Conservation (phyloP, 768 basidiomycete species). For the Boletus bicolor region DNA sequence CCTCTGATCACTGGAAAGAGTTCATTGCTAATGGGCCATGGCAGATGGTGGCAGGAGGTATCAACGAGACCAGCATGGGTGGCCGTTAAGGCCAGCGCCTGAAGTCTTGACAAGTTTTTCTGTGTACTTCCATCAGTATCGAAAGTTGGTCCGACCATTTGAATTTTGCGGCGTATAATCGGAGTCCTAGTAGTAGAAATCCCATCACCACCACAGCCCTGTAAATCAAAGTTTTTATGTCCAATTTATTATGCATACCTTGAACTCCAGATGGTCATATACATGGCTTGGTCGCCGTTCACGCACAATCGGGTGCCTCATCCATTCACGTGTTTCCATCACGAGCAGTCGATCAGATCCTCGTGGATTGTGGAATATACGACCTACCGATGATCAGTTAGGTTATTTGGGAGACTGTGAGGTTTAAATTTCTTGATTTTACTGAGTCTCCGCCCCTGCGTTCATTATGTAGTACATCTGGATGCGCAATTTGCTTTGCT, state of each 20-base stretch:
- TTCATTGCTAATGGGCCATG: neutral
- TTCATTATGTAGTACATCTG: neutral
- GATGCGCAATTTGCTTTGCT: neutral
- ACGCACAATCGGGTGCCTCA: neutral
- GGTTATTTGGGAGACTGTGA: too few species aligned
- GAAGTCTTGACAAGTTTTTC: neutral
- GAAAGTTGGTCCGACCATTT: neutral
- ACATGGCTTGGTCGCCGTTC: neutral
- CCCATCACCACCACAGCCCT: neutral
- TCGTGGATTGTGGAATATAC: neutral
- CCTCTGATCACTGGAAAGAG: too few species aligned
- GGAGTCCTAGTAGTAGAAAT: neutral
- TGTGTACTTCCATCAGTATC: neutral
- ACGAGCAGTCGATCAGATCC: neutral
- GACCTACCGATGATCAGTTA: neutral
- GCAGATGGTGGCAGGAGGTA: constrained; percentile 53
- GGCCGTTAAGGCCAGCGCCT: constrained; percentile 39
- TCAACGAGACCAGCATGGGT: constrained; percentile 46
- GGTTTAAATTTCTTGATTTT: neutral
- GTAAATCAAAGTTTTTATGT: neutral
- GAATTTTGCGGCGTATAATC: neutral
- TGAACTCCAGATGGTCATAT: neutral
- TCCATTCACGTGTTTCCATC: neutral
- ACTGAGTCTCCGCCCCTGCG: neutral
- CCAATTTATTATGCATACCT: too few species aligned